phyloP scores from a whole-genome alignment of 2,329 filamentous ascomycete species.

The Fusarium sororula region DNA sequence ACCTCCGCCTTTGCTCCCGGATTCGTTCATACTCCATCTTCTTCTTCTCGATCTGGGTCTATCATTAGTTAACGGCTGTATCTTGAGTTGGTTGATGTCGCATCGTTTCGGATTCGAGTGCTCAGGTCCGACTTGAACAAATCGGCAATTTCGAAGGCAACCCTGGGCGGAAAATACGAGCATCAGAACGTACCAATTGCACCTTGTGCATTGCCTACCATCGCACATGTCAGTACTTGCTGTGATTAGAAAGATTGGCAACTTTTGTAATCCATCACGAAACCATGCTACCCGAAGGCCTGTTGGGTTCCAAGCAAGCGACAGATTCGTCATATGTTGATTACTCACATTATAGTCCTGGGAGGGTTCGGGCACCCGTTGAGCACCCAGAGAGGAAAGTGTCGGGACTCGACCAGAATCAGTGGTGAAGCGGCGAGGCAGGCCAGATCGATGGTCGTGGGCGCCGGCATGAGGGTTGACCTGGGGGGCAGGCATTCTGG shows the following conservation, averaged over 20 bases:
- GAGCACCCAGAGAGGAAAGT: slow-evolving; percentile 60
- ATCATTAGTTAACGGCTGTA: slow-evolving; percentile 47
- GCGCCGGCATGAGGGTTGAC: slow-evolving; percentile 50
- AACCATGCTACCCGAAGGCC: slow-evolving; percentile 22
- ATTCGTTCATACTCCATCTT: slow-evolving; percentile 91
- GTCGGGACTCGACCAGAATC: slow-evolving; percentile 86
- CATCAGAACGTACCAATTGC: slow-evolving; percentile 72
- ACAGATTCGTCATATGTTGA: neutral
- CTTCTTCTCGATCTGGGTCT: slow-evolving; percentile 85
- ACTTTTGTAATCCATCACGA: neutral
- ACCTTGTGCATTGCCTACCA: slow-evolving; percentile 73
- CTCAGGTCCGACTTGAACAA: neutral
- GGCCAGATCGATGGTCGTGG: slow-evolving; percentile 76
- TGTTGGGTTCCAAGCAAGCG: neutral
- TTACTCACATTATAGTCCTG: slow-evolving; percentile 60
- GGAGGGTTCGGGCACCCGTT: slow-evolving; percentile 56
- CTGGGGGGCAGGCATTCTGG: slow-evolving; percentile 67
- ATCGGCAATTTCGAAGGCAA: neutral
- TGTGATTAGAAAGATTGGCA: neutral
- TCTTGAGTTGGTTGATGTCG: neutral
- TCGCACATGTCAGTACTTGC: slow-evolving; percentile 36
- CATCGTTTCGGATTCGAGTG: neutral
- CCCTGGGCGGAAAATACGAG: neutral
- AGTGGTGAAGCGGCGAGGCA: slow-evolving; percentile 93
- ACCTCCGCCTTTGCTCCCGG: slow-evolving; percentile 85